Conservation (phyloP, 495 filamentous ascomycete species). For the Hypoxylon fragiforme region DNA sequence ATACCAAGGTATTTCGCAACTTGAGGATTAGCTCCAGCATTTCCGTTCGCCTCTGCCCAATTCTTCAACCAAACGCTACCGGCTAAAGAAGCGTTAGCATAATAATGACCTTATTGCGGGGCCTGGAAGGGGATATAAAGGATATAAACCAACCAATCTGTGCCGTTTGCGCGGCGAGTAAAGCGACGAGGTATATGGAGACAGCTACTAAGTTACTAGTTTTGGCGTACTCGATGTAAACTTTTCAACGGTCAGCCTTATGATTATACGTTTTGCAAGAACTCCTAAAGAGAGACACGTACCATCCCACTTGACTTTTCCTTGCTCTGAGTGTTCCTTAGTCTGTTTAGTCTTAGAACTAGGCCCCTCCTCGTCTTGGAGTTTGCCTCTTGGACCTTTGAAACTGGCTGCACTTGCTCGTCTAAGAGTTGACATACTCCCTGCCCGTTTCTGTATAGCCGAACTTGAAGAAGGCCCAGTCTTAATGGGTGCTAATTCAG, state of each 20-base stretch:
- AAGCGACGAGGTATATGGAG: constrained; percentile 72
- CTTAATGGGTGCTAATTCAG: constrained; percentile 72
- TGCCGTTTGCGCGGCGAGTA: constrained; percentile 78
- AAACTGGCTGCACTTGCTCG: constrained; percentile 92
- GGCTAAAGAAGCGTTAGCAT: constrained; percentile 33
- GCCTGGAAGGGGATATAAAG: background rate
- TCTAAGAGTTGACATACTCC: constrained; percentile 75
- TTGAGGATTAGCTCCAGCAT: constrained; percentile 66
- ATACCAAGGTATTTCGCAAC: constrained; percentile 91
- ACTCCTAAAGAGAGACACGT: constrained; percentile 14
- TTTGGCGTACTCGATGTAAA: constrained; percentile 88
- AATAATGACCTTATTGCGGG: background rate
- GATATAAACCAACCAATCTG: constrained; percentile 60
- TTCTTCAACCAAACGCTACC: constrained; percentile 92
- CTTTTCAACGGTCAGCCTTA: constrained; percentile 41
- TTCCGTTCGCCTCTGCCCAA: constrained; percentile 81
- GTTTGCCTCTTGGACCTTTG: constrained; percentile 77
- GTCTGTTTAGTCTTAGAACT: constrained; percentile 75
- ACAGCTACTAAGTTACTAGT: constrained; percentile 89
- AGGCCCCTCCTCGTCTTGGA: constrained; percentile 78
- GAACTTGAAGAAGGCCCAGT: constrained; percentile 46
- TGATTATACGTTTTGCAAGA: background rate
- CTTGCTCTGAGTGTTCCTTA: constrained; percentile 87
- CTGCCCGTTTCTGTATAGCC: constrained; percentile 52
- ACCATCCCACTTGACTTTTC: constrained; percentile 92